Evolutionary conservation across 768 basidiomycete species (phyloP), one percentile per base, ranked within the genome.

Genomic region (Pleurotus djamor): DNA sequence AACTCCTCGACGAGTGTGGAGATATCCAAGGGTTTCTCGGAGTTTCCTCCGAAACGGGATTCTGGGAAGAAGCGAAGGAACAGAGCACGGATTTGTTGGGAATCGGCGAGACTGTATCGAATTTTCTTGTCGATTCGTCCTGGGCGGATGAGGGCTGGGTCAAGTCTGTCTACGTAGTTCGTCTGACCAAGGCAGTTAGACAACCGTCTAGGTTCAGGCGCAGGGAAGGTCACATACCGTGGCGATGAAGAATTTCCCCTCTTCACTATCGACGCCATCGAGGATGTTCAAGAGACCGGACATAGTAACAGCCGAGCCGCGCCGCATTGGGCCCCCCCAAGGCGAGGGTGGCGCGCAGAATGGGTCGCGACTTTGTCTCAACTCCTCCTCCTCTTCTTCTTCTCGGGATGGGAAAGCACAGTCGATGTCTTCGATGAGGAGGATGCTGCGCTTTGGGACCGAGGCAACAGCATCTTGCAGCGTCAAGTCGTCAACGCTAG

Each of bases 141-240:
- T 0, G 84, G 83, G 14, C 84, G 80, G n/a, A 84, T 66, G 12
- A 87, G 70, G 0, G 85, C 85, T 0, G 81, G 69, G 62, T 86
- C 83, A 5, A 86, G 71, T 16, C 77, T 76, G 55, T 84, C 82
- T 17, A 83, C 68, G 59, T 82, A 76, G 63, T 85, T 85, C 0
- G 83, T 84, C 82, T 83, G 33, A 33, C 10, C 7, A 4, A 34
- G 50, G 34, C 10, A 9, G 17, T 56, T 17, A 44, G 17, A 13
- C 14, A 14, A 28, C 21, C 41, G 28, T 28, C 48, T 28, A 28
- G 55, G 96, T 98, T 77, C 96, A 95, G 67, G 87, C 96, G 63
- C 94, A 94, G 79, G 94, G 96, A 74, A 91, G 97, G 59, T 91
- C 94, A 7, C 96, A 98, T 73, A 98, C 96, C 0, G 96, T 98